Evolutionary conservation across 2,329 filamentous ascomycete genomes (phyloP).

Genomic region (Beauveria varroae): DNA sequence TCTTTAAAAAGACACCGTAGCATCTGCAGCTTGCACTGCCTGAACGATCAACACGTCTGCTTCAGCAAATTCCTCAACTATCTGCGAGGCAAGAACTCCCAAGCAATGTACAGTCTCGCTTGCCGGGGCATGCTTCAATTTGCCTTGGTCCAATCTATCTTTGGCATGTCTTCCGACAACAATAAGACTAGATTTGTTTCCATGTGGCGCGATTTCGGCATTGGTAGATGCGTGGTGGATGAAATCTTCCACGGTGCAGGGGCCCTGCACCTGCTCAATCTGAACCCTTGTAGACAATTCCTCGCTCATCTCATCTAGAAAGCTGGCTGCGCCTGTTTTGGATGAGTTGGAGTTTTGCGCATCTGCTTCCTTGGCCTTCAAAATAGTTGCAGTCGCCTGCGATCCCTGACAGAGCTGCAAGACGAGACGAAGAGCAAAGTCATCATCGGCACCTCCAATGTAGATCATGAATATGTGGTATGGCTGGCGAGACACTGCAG

Average conservation of each 20-base stretch:
- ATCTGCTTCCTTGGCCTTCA: constrained; percentile 22
- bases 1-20: neutral
- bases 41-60: constrained; percentile 22
- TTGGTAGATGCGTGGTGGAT: constrained; percentile 15
- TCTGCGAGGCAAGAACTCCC: constrained; percentile 17
- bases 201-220: neutral
- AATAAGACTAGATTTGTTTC: constrained; percentile 16
- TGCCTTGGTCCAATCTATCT: constrained; percentile 16
- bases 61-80: constrained; percentile 17
- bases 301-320: constrained; percentile 9
- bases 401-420: constrained; percentile 77
- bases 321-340: constrained; percentile 12
- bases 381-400: constrained; percentile 69
- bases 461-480: constrained; percentile 86
- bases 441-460: constrained; percentile 77
- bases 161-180: constrained; percentile 18
- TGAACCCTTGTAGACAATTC: constrained; percentile 15
- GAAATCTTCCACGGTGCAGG: constrained; percentile 18
- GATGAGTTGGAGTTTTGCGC: neutral
- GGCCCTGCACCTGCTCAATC: constrained; percentile 14
- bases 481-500: constrained; percentile 56
- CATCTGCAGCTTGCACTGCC: neutral
- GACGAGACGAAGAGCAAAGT: constrained; percentile 69
- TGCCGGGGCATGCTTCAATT: constrained; percentile 12
- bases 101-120: constrained; percentile 18